phyloP scores from a whole-genome alignment of 2,329 filamentous ascomycete genomes.

The Magnaporthiopsis poae region DNA sequence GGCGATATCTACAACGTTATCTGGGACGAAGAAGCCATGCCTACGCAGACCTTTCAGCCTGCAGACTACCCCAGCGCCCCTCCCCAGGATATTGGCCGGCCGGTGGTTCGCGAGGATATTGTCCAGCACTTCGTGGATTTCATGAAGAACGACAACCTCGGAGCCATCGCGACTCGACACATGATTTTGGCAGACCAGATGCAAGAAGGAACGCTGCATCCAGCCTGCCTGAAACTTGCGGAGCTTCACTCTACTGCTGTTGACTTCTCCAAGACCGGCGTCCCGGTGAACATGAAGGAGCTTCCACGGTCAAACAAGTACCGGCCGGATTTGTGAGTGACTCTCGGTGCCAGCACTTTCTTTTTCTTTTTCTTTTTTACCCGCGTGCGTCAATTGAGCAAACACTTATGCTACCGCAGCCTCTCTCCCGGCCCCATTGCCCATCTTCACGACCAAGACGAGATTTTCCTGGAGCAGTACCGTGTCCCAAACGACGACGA shows the following conservation, averaged over 20 bases:
- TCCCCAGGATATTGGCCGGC: conserved; percentile 49
- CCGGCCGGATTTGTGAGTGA: conserved; percentile 47
- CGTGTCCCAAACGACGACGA: conserved; percentile 24
- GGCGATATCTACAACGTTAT: conserved; percentile 76
- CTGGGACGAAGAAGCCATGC: conserved; percentile 50
- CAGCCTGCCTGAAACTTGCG: conserved; percentile 45
- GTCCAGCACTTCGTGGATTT: conserved; percentile 72
- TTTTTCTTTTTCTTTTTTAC: background rate
- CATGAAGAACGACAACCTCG: conserved; percentile 58
- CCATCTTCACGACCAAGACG: conserved; percentile 33
- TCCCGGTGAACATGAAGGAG: conserved; percentile 38
- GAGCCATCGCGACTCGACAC: conserved; percentile 55
- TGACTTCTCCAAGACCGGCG: conserved; percentile 68
- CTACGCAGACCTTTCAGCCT: conserved; percentile 35
- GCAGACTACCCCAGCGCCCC: conserved; percentile 58
- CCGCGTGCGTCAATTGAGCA: conserved; percentile 4
- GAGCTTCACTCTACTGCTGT: conserved; percentile 60
- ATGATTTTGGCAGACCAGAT: conserved; percentile 53
- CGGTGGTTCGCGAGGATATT: conserved; percentile 57
- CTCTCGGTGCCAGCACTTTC: background rate
- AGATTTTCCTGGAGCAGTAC: conserved; percentile 29
- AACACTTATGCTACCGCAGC: conserved; percentile 18
- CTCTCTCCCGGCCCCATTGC: conserved; percentile 36
- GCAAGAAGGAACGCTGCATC: conserved; percentile 38
- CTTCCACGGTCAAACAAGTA: conserved; percentile 30